Evolutionary conservation across 2,329 filamentous ascomycete genomes (phyloP), one percentile per base, ranked within the genome.

Genomic region (Purpureocillium takamizusanense): DNA sequence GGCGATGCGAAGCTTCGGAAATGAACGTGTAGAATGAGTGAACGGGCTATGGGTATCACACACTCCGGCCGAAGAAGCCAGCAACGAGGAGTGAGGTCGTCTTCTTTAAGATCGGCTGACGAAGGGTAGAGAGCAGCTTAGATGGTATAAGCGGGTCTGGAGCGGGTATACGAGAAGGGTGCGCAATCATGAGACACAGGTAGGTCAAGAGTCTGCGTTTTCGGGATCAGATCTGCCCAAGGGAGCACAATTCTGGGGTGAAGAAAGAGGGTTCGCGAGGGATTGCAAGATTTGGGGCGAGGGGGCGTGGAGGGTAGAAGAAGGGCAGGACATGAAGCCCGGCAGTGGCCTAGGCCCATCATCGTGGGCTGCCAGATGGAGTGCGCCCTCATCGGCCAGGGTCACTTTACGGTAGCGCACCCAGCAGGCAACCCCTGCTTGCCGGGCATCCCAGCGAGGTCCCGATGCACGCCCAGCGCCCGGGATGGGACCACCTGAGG

Each of bases 301-400:
- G 54, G 55, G 21, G 57, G 56, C 45, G 55, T 53, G 48, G 45
- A 51, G 55, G 55, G 56, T 57, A 60, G 49, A 59, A 55, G 55
- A 60, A 60, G 55, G 56, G 54, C 52, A 51, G 50, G 28, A 51
- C 46, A 42, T 48, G 47, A 47, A 47, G 35, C 31, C 43, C 34
- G 40, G 38, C 35, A 38, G 17, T 42, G 38, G 44, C 31, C 41
- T 29, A 38, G 38, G 40, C 43, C 44, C 44, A 37, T 41, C 42
- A 43, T 48, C 42, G 40, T 39, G 44, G 44, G 33, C 42, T 28
- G 42, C 35, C 34, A 42, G 40, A 40, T 37, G 44, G 41, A 41
- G 39, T 32, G 40, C 38, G 39, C 29, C 31, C 34, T 52, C 50
- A 45, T 48, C 42, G 43, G 49, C 46, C 48, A 25, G 39, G 52